These are phyloP conservation scores for Mycena sanguinolenta DNA, from an alignment of 768 basidiomycete genomes.

Conservation along the genomic window DNA sequence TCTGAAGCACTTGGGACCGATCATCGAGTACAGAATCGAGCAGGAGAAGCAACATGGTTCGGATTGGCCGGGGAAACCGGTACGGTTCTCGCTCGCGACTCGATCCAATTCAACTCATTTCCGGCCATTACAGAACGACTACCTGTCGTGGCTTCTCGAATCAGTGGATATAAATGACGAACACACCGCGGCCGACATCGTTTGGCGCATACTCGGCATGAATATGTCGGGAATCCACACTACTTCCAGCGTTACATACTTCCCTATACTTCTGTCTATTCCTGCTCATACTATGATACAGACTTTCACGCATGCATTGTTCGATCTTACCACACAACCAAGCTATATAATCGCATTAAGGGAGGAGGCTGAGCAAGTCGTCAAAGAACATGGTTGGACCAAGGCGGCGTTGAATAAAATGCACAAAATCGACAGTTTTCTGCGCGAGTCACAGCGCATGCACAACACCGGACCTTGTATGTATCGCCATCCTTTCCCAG, in stretches of 20 bases:
- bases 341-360: constrained; percentile 41
- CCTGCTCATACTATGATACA: not conserved
- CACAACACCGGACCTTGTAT: not conserved
- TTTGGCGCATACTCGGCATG: constrained; percentile 48
- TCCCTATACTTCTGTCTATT: not conserved
- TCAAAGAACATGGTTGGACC: constrained; percentile 47
- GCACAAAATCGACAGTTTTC: constrained; percentile 41
- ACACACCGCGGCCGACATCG: constrained; percentile 43
- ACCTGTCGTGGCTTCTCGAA: constrained; percentile 57
- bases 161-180: constrained; percentile 41
- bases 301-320: constrained; percentile 29
- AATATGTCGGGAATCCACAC: constrained; percentile 55
- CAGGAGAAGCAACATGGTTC: constrained; percentile 43
- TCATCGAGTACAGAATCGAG: constrained; percentile 49
- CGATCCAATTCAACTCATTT: not conserved
- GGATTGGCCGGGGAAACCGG: constrained; percentile 47
- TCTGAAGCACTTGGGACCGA: constrained; percentile 42
- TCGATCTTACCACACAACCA: constrained; percentile 36
- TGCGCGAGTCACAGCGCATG: constrained; percentile 40
- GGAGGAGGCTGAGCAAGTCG: constrained; percentile 41
- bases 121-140: constrained; percentile 51
- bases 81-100: not conserved
- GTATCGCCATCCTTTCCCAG: not conserved
- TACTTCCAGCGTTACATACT: constrained; percentile 26
- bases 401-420: constrained; percentile 49